Conservation (phyloP, 2,329 filamentous ascomycete species). For the Cordyceps cicadae region DNA sequence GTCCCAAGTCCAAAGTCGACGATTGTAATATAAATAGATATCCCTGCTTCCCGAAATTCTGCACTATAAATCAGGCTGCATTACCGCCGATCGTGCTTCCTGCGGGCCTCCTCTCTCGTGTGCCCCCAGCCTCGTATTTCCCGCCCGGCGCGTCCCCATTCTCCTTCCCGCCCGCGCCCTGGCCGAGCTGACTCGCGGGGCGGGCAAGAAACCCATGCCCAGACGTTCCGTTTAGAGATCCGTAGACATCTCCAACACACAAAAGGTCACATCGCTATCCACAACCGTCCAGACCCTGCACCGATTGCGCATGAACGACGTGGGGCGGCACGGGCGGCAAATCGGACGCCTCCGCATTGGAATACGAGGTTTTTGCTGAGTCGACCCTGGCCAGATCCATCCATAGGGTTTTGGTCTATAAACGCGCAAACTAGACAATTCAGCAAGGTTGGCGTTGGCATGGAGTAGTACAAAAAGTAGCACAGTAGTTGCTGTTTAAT, state of each 20-base stretch:
- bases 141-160: too few relatives aligned
- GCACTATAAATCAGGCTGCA: slow-evolving; percentile 1
- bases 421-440: background rate
- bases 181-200: too few relatives aligned
- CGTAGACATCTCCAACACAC: background rate
- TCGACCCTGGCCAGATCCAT: slow-evolving; percentile 5
- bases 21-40: background rate
- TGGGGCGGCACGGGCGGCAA: slow-evolving; percentile 8
- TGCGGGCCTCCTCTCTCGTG: too few relatives aligned
- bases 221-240: too few relatives aligned
- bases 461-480: background rate
- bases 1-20: too few relatives aligned
- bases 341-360: slow-evolving; percentile 9
- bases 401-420: background rate
- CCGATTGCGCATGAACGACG: background rate
- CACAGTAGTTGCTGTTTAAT: background rate
- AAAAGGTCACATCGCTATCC: background rate
- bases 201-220: too few relatives aligned
- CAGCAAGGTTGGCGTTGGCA: background rate
- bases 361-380: slow-evolving; percentile 4
- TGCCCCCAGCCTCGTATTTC: too few relatives aligned
- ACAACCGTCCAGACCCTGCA: background rate
- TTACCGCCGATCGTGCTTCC: background rate
- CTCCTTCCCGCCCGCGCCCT: too few relatives aligned
- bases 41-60: background rate